phyloP scores from a whole-genome alignment of 345 rosid genomes.

The Citrus sinensis region DVS_A1.0 CM039166.1:16751001-16751500 shows the following conservation, averaged over 20 bases:
- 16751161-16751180: conserved; percentile 6
- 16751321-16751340: conserved; percentile 25
- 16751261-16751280: conserved; percentile 82
- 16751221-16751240: conserved; percentile 66
- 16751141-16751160: conserved; percentile 11
- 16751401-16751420: conserved; percentile 50
- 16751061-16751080: conserved; percentile 82
- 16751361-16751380: conserved; percentile 78
- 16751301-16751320: neutral
- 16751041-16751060: conserved; percentile 93
- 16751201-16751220: conserved; percentile 86
- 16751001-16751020: conserved; percentile 92
- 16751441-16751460: neutral
- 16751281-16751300: conserved; percentile 41
- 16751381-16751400: conserved; percentile 83
- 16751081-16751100: conserved; percentile 69
- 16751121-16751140: conserved; percentile 1
- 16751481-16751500: conserved; percentile 10
- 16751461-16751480: neutral
- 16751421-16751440: neutral
- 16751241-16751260: conserved; percentile 70
- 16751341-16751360: conserved; percentile 62
- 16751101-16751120: conserved; percentile 11
- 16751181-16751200: conserved; percentile 51
- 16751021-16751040: conserved; percentile 89